Percentiles rank a stretch among this genome's conserved stretches.
These are phyloP conservation scores for Apiotrichum laibachii DNA, from an alignment of 1,284 basidiomycete genomes.

Conservation along the genomic window DNA sequence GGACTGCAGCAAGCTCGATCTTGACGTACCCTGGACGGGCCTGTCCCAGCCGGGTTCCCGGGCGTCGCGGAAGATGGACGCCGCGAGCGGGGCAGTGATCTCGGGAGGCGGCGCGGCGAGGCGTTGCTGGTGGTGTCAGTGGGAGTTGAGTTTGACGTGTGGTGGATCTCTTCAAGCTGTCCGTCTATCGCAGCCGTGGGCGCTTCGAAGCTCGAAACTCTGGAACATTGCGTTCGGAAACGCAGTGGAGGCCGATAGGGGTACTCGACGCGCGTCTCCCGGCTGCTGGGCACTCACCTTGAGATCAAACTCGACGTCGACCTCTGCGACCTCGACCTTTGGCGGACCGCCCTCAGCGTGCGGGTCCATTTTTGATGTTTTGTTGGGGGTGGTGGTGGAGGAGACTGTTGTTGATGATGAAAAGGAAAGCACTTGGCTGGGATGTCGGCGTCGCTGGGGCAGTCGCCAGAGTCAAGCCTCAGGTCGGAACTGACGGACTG, in stretches of 20 bases:
- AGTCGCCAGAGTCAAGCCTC: too few species aligned
- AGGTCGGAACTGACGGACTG: too few species aligned
- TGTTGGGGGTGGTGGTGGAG: not conserved
- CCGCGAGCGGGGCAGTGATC: slow-evolving; percentile 16
- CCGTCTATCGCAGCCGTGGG: too few species aligned
- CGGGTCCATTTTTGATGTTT: slow-evolving; percentile 38
- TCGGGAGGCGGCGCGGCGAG: slow-evolving; percentile 13
- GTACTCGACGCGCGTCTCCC: not conserved
- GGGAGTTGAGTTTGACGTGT: not conserved
- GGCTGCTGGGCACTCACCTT: not conserved
- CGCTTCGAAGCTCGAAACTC: too few species aligned
- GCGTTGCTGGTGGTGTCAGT: slow-evolving; percentile 15
- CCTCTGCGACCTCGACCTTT: slow-evolving; percentile 38
- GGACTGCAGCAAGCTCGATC: not conserved
- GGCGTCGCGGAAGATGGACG: slow-evolving; percentile 18
- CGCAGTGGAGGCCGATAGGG: too few species aligned
- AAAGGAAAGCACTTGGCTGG: not conserved
- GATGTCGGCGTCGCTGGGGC: too few species aligned
- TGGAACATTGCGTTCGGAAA: too few species aligned
- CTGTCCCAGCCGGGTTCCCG: slow-evolving; percentile 18
- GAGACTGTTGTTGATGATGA: not conserved
- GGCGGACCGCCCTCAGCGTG: slow-evolving; percentile 41
- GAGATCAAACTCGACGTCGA: slow-evolving; percentile 42
- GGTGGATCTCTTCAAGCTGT: not conserved
- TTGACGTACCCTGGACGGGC: slow-evolving; percentile 10